Conservation (phyloP, 2,329 filamentous ascomycete genomes). For the Mycocentrospora acerina region DNA sequence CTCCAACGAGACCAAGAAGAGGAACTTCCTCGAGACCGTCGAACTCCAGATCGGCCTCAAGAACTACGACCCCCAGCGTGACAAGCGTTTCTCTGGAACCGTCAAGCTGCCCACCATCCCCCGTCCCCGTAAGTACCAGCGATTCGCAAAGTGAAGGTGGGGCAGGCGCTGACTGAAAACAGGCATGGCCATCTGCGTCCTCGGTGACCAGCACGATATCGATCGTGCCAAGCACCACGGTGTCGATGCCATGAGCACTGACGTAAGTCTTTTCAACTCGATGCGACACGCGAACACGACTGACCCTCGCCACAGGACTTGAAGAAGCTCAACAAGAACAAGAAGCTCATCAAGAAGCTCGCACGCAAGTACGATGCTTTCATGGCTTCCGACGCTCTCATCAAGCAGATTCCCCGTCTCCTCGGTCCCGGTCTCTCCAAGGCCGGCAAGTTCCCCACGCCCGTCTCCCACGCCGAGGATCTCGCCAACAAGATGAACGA, state of each 20-base stretch:
- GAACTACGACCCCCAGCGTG: slow-evolving; percentile 82
- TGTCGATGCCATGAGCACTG: slow-evolving; percentile 95
- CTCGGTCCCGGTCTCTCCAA: slow-evolving; percentile 65
- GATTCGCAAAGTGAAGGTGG: background rate
- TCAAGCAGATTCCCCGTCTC: slow-evolving; percentile 99
- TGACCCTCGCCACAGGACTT: slow-evolving; percentile 59
- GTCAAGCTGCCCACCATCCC: slow-evolving; percentile 91
- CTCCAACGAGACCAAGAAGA: slow-evolving; percentile 93
- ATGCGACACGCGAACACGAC: background rate
- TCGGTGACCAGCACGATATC: slow-evolving; percentile 97
- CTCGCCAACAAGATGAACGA: slow-evolving; percentile 94
- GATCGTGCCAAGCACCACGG: slow-evolving; percentile 99
- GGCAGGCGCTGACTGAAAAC: slow-evolving; percentile 8
- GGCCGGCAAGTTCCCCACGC: slow-evolving; percentile 99
- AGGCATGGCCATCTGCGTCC: slow-evolving; percentile 59
- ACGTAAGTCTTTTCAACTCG: slow-evolving; percentile 46
- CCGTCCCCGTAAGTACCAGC: slow-evolving; percentile 55
- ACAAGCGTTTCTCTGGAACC: slow-evolving; percentile 99
- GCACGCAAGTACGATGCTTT: slow-evolving; percentile 99
- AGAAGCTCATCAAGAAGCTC: slow-evolving; percentile 99
- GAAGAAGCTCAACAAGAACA: slow-evolving; percentile 99
- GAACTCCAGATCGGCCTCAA: slow-evolving; percentile 60
- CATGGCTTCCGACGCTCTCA: slow-evolving; percentile 92
- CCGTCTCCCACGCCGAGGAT: slow-evolving; percentile 95
- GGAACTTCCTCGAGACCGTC: slow-evolving; percentile 95